Conservation (phyloP, 257 asterid genomes). For the Hygrophila difformis region DNA sequence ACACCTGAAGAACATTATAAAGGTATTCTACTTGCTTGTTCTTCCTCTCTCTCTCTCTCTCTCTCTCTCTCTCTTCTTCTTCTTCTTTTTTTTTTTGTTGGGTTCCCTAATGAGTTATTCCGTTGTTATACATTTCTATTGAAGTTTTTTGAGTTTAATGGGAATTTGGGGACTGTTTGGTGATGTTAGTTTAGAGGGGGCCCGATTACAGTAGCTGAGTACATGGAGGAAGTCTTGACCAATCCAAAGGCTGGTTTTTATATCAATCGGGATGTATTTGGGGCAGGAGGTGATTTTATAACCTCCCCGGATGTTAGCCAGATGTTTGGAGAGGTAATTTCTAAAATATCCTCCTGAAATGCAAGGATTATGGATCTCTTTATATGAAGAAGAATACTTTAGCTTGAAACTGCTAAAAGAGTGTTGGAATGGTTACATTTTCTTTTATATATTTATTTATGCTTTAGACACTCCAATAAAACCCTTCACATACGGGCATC, state of each 20-base stretch:
- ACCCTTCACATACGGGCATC: too few species aligned
- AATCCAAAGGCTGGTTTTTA: constrained; percentile 88
- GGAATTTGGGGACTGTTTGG: constrained; percentile 11
- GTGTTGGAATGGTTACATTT: too few species aligned
- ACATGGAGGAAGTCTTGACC: constrained; percentile 95
- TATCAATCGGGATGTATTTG: constrained; percentile 90
- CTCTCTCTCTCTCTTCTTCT: neutral
- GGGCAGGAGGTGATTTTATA: constrained; percentile 84
- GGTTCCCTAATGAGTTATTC: too few species aligned
- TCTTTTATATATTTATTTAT: too few species aligned
- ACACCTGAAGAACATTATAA: constrained; percentile 76
- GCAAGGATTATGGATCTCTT: too few species aligned
- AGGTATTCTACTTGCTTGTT: constrained; percentile 34
- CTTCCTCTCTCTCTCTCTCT: too few species aligned
- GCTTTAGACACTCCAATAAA: too few species aligned
- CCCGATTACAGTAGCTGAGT: constrained; percentile 91
- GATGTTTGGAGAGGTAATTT: constrained; percentile 93
- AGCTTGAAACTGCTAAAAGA: too few species aligned
- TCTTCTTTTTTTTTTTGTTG: neutral
- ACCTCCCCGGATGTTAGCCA: constrained; percentile 99
- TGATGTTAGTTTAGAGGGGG: constrained; percentile 85
- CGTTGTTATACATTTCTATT: neutral
- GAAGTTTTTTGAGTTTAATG: neutral
- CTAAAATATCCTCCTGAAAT: too few species aligned
- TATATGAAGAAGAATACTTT: too few species aligned